phyloP scores from a whole-genome alignment of 75 land plant genomes.

The Sequoia sempervirens region DNA sequence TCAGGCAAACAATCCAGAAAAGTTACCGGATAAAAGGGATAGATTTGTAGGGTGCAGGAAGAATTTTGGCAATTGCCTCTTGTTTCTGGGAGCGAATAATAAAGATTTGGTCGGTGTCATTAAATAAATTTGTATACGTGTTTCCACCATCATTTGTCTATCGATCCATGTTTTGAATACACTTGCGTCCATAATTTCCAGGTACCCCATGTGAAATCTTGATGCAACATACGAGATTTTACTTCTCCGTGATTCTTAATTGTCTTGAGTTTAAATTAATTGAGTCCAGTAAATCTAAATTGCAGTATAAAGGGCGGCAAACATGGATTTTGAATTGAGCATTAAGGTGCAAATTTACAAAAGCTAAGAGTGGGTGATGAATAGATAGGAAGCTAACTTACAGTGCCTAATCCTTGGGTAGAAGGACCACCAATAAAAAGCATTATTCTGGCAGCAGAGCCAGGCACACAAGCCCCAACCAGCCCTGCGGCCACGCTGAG shows the following conservation, averaged over 20 bases:
- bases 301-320: neutral
- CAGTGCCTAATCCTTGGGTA: conserved; percentile 87
- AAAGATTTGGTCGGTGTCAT: too few species aligned
- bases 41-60: too few species aligned
- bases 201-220: neutral
- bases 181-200: neutral
- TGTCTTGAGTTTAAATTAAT: neutral
- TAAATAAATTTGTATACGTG: too few species aligned
- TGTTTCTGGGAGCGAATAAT: too few species aligned
- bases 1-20: too few species aligned
- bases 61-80: too few species aligned
- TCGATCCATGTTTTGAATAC: neutral
- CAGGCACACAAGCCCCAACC: conserved; percentile 96
- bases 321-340: neutral
- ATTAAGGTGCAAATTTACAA: neutral
- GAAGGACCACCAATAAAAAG: conserved; percentile 98
- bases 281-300: neutral
- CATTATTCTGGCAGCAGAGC: conserved; percentile 90
- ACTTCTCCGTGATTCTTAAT: neutral
- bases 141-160: neutral
- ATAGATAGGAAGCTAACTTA: conserved; percentile 29
- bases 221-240: neutral
- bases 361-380: neutral
- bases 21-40: too few species aligned
- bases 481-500: conserved; percentile 83